Evolutionary conservation across 2,329 filamentous ascomycete genomes (phyloP), one percentile per base, ranked within the genome.

Genomic region (Botryotinia calthae): DNA sequence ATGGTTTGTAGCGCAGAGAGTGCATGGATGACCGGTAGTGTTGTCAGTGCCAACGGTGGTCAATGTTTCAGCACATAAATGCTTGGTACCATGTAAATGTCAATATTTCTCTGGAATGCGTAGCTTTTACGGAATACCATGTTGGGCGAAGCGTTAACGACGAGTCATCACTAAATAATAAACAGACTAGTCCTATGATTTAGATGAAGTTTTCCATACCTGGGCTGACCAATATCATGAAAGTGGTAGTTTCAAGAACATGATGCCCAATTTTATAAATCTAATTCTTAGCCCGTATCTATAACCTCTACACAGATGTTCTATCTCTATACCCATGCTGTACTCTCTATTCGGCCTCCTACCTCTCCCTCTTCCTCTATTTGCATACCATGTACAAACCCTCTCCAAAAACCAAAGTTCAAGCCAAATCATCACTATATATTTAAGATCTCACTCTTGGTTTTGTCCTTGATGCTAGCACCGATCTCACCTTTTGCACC

Each of bases 401-500:
- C 10, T 14, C 34, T 40, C 6, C 14, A 31, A 42, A 16, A 31
- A 2, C 10, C 16, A n/a, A 8, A 31, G 4, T 40, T 5, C 16
- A 42, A 25, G 37, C n/a, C n/a, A 20, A 66, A n/a, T 28, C n/a
- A 46, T 34, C 22, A 12, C 12, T 44, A 46, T 71, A 71, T 20
- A 66, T 22, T 22, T 46, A 71, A 56, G 22, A 66, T 54, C 22
- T 71, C 59, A 56, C 69, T 44, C n/a, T 56, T 51, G 46, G 34
- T 34, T 65, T 18, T 68, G 46, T 46, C 59, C 48, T 56, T 34
- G 54, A 40, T 4, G 18, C 31, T 14, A 28, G 31, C 22, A 34
- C n/a, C 40, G 10, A 40, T 20, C 46, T 31, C 69, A 73, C 74
- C 63, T 73, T 76, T 73, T 7, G 75, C 77, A 70, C 76, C 73